phyloP scores from a whole-genome alignment of 2,329 filamentous ascomycete genomes.

The Xylariomycetidae sp. region DNA sequence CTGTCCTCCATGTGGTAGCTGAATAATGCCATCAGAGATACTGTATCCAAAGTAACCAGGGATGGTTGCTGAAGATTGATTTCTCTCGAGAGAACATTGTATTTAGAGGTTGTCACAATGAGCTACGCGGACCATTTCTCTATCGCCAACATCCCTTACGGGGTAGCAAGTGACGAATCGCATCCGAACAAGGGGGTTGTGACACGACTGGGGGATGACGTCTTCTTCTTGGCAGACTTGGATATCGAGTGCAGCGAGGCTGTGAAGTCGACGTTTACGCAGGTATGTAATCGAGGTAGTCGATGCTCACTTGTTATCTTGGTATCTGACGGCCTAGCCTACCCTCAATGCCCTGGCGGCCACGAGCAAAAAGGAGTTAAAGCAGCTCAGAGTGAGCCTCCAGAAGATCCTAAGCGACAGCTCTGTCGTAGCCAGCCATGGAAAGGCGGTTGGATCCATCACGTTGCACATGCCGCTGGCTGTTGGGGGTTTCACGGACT shows the following conservation, averaged over 20 bases:
- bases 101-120: conserved; percentile 7
- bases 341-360: conserved; percentile 17
- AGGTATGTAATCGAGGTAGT: conserved; percentile 7
- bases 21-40: no score
- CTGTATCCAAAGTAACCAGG: no score
- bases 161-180: conserved; percentile 38
- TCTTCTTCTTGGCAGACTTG: conserved; percentile 48
- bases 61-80: no score
- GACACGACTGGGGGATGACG: conserved; percentile 45
- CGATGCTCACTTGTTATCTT: conserved; percentile 2
- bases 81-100: no score
- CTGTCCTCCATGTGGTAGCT: no score
- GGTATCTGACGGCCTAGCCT: conserved; percentile 5
- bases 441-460: conserved; percentile 32
- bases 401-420: conserved; percentile 12
- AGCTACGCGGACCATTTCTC: conserved; percentile 40
- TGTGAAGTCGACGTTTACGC: conserved; percentile 9
- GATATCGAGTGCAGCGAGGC: conserved; percentile 12
- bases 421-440: conserved; percentile 14
- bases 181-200: conserved; percentile 38
- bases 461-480: conserved; percentile 50
- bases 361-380: conserved; percentile 9
- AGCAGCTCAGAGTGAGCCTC: conserved; percentile 14
- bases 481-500: conserved; percentile 55
- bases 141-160: conserved; percentile 48